Conservation (phyloP, 257 asterid genomes). For the Jaltomata sinuosa region DNA sequence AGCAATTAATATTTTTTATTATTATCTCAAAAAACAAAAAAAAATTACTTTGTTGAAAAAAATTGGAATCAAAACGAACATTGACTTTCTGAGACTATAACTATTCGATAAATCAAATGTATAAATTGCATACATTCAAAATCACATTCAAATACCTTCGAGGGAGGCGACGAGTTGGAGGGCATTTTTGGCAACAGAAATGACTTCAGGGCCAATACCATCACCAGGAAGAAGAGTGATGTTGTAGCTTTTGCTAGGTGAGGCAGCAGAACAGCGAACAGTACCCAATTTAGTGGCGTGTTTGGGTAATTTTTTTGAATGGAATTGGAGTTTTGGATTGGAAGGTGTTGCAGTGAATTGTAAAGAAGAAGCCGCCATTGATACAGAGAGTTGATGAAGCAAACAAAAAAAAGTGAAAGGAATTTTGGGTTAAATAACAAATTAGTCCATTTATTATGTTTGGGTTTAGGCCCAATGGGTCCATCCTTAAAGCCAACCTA, state of each 20-base stretch:
- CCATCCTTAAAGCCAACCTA: too few species aligned
- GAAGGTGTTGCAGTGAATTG: slow-evolving; percentile 32
- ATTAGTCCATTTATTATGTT: too few species aligned
- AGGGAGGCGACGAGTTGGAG: slow-evolving; percentile 56
- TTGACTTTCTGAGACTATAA: too few species aligned
- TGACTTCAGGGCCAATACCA: slow-evolving; percentile 96
- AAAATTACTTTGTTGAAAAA: too few species aligned
- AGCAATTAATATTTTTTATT: too few species aligned
- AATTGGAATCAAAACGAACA: too few species aligned
- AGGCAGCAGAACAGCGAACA: slow-evolving; percentile 52
- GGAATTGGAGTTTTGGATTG: slow-evolving; percentile 9
- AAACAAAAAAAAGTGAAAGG: too few species aligned
- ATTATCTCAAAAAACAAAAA: too few species aligned
- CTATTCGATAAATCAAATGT: too few species aligned
- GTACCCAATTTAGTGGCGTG: slow-evolving; percentile 21
- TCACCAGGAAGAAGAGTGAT: slow-evolving; percentile 92
- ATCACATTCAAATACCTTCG: slow-evolving; percentile 41
- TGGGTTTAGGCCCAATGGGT: too few species aligned
- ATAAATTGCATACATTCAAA: neutral
- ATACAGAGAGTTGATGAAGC: too few species aligned
- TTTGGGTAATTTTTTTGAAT: slow-evolving; percentile 20
- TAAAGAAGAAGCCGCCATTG: slow-evolving; percentile 65
- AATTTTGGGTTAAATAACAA: too few species aligned
- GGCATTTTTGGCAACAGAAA: slow-evolving; percentile 67
- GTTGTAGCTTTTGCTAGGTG: slow-evolving; percentile 49